Evolutionary conservation across 225 moss, liverwort and hornwort species (phyloP), one percentile per base, ranked within the genome.

Genomic region (Polytrichum commune): DNA sequence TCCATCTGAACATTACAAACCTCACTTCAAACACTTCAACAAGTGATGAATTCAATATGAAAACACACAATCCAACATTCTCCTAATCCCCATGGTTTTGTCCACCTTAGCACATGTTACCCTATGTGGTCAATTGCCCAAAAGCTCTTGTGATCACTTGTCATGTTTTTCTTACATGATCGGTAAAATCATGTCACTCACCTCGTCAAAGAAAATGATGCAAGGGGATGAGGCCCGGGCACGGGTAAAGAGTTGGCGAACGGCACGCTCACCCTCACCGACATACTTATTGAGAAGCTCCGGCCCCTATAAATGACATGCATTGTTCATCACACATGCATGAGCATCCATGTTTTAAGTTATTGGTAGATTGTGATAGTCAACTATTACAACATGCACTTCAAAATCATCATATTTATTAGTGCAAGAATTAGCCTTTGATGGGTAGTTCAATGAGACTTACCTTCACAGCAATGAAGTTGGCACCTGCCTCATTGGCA

Each of bases 191-290:
- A 58, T 25, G 7, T 10, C 5, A 25, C 38, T 57, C 26, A 89
- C 88, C 88, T 89, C 88, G 64, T 89, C 88, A 77, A 89, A 89
- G 74, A 89, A 89, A 25, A 89, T 77, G 38, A 89, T 80, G 72
- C 88, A 89, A 18, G 88, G 88, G 64, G 85, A 77, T 71, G 88
- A 89, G 6, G 82, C 82, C 19, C 85, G 80, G 24, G 88, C 88
- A 66, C 85, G 75, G 23, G 78, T 83, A 26, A 89, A 89, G 22
- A 89, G 80, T 56, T 80, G 82, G 28, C 88, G 82, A 19, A 89
- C 85, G 27, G 88, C 88, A 68, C 88, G 88, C 69, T 89, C 88
- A 77, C 88, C 85, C 69, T 89, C 88, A 27, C 88, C 88, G 16
- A 89, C 80, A 27, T 85, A 89, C 56, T 89, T 89, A 56, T 89